Base-by-base conservation (phyloP, 805 yeast genomes). In the Suhomyces faveliae region DNA sequence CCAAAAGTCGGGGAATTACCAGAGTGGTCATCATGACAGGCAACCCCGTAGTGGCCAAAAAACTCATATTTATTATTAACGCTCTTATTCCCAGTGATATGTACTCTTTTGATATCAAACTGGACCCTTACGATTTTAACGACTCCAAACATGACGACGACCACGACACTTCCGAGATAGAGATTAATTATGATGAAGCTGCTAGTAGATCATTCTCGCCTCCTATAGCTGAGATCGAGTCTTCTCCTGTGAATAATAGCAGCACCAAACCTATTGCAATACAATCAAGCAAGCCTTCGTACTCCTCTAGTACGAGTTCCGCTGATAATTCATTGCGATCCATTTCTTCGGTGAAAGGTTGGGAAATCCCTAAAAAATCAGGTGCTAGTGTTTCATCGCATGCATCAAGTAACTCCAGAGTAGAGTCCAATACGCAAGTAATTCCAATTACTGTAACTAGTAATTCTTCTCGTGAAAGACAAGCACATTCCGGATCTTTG, bases 41-140 rank as follows among this genome's bases (percentile, higher is more conserved):
- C 12, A 81, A 81, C 56, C 79, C 82, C 29, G 76, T 76, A 6
- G 83, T 81, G 8, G 84, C 85, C 1, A 82, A 81, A 54, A 80
- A 80, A 56, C 63, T 81, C 46, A 66, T 81, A 0, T 81, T 79
- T 47, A 76, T 81, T 6, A 51, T 81, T 7, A 72, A 79, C 45
- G 85, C 80, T 0, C 49, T 81, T 21, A 60, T 81, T 17, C 51
- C 46, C 13, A 40, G 27, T 25, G 30, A 24, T 8, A 25, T 24
- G 20, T 25, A 17, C 23, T 19, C 49, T 2, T 20, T 23, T 12
- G 29, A 30, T 35, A 12, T 23, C 15, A 11, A 25, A 13, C 12
- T 21, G 20, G 23, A 30, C n/a, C 8, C 17, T 20, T 7, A 30
- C 27, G 44, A 42, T 10, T 22, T 13, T 7, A 41, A 42, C 21